These are phyloP conservation scores for Stachybotrys chartarum DNA, from an alignment of 2,329 filamentous ascomycete genomes.

Conservation along the genomic window DNA sequence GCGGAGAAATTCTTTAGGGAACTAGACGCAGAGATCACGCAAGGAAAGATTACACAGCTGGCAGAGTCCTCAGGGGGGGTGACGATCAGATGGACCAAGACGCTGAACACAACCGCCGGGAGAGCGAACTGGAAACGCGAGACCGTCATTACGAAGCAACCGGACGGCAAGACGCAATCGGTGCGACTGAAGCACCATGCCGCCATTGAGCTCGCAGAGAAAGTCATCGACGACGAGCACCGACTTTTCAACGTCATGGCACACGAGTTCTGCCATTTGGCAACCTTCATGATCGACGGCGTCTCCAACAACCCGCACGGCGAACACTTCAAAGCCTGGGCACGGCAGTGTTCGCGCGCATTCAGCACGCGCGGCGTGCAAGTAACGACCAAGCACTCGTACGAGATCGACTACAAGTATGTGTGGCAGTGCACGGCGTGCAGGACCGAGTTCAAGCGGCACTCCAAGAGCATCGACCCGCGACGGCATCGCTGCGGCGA, in stretches of 20 bases:
- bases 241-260: slow-evolving; percentile 85
- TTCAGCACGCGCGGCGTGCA: slow-evolving; percentile 59
- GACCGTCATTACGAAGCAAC: slow-evolving; percentile 30
- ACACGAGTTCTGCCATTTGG: slow-evolving; percentile 92
- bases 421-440: slow-evolving; percentile 73
- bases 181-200: slow-evolving; percentile 50
- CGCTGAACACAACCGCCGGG: slow-evolving; percentile 73
- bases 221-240: slow-evolving; percentile 72
- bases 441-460: slow-evolving; percentile 66
- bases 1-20: slow-evolving; percentile 59
- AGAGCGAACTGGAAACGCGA: slow-evolving; percentile 66
- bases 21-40: slow-evolving; percentile 59
- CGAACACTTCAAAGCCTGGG: slow-evolving; percentile 75
- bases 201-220: slow-evolving; percentile 80
- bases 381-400: slow-evolving; percentile 85
- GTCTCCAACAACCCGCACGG: slow-evolving; percentile 75
- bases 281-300: slow-evolving; percentile 81
- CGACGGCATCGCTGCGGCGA: slow-evolving; percentile 63
- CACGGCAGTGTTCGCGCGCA: slow-evolving; percentile 40
- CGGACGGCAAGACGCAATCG: background rate
- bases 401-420: slow-evolving; percentile 89
- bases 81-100: slow-evolving; percentile 66
- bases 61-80: slow-evolving; percentile 62
- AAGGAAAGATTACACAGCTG: slow-evolving; percentile 50
- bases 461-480: slow-evolving; percentile 79